A percentile compares a stretch with the other conserved stretches of the same genome.
These are phyloP conservation scores for Eucalyptus grandis DNA, from an alignment of 345 rosid species.

Conservation along the genomic window DNA sequence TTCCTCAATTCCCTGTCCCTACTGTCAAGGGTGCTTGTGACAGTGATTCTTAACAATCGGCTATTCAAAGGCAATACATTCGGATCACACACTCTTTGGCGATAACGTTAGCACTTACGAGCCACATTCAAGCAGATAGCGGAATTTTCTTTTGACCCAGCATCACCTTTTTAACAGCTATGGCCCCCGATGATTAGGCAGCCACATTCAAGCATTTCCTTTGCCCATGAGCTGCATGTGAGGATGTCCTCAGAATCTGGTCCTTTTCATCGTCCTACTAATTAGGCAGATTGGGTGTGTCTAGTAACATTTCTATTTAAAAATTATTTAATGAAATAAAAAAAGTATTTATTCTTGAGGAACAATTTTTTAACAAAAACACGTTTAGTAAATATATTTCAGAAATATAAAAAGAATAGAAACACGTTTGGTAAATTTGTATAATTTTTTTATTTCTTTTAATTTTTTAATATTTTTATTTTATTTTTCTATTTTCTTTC, in stretches of 20 bases:
- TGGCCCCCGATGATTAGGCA: neutral
- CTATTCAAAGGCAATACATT: neutral
- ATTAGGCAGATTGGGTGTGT: neutral
- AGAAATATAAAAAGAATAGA: too few species aligned
- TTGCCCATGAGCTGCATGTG: neutral
- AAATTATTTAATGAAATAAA: accelerated
- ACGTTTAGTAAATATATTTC: too few species aligned
- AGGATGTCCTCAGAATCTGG: neutral
- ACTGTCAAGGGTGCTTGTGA: neutral
- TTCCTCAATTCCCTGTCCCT: neutral
- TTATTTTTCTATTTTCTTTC: too few species aligned
- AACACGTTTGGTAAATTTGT: too few species aligned
- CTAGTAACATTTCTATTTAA: too few species aligned
- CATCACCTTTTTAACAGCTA: neutral
- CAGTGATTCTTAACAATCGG: neutral
- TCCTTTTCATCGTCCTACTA: neutral
- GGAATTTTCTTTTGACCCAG: neutral
- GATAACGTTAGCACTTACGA: neutral
- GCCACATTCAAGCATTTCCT: neutral
- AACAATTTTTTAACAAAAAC: too few species aligned
- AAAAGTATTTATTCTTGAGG: accelerated
- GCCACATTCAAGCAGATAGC: neutral
- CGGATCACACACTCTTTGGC: neutral
- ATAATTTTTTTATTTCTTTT: too few species aligned
- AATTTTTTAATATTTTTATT: too few species aligned